Conservation (phyloP, 352 stramenopile genomes). For the Phytophthora ohioensis region DNA sequence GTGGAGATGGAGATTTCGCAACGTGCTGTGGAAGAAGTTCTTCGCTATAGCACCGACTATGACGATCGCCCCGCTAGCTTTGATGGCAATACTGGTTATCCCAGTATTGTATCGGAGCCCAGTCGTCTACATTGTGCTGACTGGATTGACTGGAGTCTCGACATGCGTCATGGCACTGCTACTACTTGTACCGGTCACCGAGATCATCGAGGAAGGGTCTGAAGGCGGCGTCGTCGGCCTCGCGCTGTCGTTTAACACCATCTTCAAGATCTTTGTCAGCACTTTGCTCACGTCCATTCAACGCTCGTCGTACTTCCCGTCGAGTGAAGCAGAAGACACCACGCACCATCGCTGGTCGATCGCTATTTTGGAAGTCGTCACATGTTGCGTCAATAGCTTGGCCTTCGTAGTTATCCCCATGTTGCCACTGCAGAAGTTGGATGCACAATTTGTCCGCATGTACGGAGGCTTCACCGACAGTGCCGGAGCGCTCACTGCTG, state of each 20-base stretch:
- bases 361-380: conserved; percentile 39
- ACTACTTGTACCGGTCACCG: conserved; percentile 53
- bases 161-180: conserved; percentile 45
- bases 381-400: conserved; percentile 51
- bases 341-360: conserved; percentile 41
- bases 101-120: conserved; percentile 35
- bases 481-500: conserved; percentile 43
- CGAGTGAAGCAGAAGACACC: conserved; percentile 27
- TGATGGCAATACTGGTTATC: conserved; percentile 40
- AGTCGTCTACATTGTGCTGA: conserved; percentile 38
- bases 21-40: conserved; percentile 49
- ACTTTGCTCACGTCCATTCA: conserved; percentile 52
- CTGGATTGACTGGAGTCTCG: conserved; percentile 38
- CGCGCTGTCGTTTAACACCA: conserved; percentile 59
- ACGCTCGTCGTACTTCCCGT: conserved; percentile 45
- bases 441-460: conserved; percentile 70
- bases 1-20: conserved; percentile 47
- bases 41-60: conserved; percentile 42
- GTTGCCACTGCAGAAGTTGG: conserved; percentile 65
- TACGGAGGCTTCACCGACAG: conserved; percentile 69
- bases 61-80: conserved; percentile 38
- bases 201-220: conserved; percentile 72
- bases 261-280: conserved; percentile 58
- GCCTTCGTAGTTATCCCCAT: conserved; percentile 43
- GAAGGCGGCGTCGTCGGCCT: conserved; percentile 66